Conservation (phyloP, 768 basidiomycete species). For the Lactarius trivialis region DNA sequence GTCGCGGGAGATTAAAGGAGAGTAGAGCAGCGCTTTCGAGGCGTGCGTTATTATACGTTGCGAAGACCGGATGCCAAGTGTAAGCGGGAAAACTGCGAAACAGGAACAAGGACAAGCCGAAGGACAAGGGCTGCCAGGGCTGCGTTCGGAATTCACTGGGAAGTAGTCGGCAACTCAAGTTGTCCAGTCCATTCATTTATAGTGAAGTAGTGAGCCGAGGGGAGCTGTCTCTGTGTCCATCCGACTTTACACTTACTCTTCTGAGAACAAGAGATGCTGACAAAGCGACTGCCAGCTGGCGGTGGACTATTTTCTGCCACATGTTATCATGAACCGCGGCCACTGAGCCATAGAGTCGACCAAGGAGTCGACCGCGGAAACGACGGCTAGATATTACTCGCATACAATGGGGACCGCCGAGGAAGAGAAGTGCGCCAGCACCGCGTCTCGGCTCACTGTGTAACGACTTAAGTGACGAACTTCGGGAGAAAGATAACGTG, state of each 20-base stretch:
- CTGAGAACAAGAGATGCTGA: conserved; percentile 12
- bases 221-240: conserved; percentile 10
- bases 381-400: neutral
- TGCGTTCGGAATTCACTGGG: neutral
- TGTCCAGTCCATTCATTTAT: neutral
- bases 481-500: neutral
- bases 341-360: neutral
- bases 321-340: neutral
- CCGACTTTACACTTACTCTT: neutral
- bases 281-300: neutral
- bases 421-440: neutral
- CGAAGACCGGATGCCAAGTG: neutral
- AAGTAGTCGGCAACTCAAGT: neutral
- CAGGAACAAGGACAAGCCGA: neutral
- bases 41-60: conserved; percentile 6
- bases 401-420: neutral
- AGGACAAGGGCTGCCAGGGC: neutral
- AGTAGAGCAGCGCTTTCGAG: neutral
- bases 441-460: neutral
- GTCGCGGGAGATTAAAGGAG: neutral
- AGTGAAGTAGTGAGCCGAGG: neutral
- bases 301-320: neutral
- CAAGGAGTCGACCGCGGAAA: neutral
- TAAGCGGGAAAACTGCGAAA: conserved; percentile 2
- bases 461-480: neutral